Base-by-base conservation (phyloP, 495 filamentous ascomycete species). In the Collariella sp. region DNA sequence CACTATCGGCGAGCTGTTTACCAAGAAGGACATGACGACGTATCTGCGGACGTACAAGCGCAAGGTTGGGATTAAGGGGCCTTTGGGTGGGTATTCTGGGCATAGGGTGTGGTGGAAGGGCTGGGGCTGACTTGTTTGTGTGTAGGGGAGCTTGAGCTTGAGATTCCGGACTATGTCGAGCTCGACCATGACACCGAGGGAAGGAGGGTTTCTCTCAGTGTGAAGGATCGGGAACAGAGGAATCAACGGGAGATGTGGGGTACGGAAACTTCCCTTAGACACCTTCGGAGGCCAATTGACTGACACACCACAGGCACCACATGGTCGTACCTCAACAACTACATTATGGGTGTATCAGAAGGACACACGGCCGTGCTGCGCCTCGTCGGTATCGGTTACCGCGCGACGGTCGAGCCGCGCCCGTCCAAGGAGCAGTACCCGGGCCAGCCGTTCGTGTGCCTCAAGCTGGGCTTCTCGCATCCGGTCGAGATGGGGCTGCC, bases 161-260 rank as follows among this genome's bases (percentile, higher is more conserved):
- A 76, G 15, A 71, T 96, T 15, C 89, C 88, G 38, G 71, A 80
- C 1, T 97, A 69, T 36, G 70, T 97, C 56, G 82, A 72, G 16
- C 76, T 95, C 45, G 73, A 80, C 53, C 77, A 84, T 36, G 83
- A 93, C 62, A 70, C 74, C 34, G 68, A 73, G 9, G 63, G 72
- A 20, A 70, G 76, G 39, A 87, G 83, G 63, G 83, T 83, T 10
- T 77, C 71, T 9, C 65, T 98, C 47, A 81, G 74, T 31, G 76
- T 96, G 13, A 58, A 81, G 55, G 79, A 96, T 69, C 62, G 67
- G 10, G 61, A 76, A 6, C 58, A 81, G 22, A 80, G 83, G 62
- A 77, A 86, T 47, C 93, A 98, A 72, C 81, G 88, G 65, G 91
- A 86, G 69, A 97, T 97, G 91, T 98, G 93, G 93, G 93, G 93